A percentile compares a stretch with the other conserved stretches of the same genome.
Evolutionary conservation across 2,329 filamentous ascomycete genomes (phyloP).

Genomic region (Seiridium unicorne): DNA sequence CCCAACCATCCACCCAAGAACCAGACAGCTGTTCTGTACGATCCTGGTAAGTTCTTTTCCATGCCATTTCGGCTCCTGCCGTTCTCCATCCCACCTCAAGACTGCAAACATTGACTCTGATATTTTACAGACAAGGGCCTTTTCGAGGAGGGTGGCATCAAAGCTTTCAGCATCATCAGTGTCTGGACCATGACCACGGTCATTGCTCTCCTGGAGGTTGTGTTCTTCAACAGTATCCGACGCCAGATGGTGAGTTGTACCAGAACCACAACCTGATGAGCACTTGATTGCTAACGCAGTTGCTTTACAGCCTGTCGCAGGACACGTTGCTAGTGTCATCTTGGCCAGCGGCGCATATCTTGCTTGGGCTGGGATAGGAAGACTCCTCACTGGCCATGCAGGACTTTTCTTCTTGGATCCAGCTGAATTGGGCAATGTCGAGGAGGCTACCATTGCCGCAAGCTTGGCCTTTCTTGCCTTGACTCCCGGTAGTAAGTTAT

Average conservation of each 20-base stretch:
- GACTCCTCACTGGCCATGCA: constrained; percentile 40
- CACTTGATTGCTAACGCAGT: neutral
- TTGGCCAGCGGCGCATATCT: constrained; percentile 43
- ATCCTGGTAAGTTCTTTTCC: constrained; percentile 20
- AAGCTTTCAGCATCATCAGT: constrained; percentile 44
- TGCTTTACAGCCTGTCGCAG: constrained; percentile 37
- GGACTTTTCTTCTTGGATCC: constrained; percentile 53
- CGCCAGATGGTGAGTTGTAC: constrained; percentile 42
- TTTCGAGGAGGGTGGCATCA: constrained; percentile 47
- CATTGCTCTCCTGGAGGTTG: constrained; percentile 43
- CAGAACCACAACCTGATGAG: neutral
- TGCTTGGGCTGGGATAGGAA: constrained; percentile 47
- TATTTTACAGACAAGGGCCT: constrained; percentile 40
- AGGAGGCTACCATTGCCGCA: constrained; percentile 42
- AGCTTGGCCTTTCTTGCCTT: constrained; percentile 42
- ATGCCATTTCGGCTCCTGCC: neutral
- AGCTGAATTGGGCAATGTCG: constrained; percentile 35
- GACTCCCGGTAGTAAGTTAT: constrained; percentile 42
- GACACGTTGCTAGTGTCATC: constrained; percentile 40
- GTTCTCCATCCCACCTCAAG: neutral
- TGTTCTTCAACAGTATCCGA: constrained; percentile 53
- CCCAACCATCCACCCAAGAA: constrained; percentile 11
- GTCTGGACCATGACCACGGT: constrained; percentile 41
- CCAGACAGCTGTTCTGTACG: constrained; percentile 18
- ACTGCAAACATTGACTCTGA: constrained; percentile 7